Conservation (phyloP, 2,329 filamentous ascomycete species). For the Fusarium equiseti region DNA sequence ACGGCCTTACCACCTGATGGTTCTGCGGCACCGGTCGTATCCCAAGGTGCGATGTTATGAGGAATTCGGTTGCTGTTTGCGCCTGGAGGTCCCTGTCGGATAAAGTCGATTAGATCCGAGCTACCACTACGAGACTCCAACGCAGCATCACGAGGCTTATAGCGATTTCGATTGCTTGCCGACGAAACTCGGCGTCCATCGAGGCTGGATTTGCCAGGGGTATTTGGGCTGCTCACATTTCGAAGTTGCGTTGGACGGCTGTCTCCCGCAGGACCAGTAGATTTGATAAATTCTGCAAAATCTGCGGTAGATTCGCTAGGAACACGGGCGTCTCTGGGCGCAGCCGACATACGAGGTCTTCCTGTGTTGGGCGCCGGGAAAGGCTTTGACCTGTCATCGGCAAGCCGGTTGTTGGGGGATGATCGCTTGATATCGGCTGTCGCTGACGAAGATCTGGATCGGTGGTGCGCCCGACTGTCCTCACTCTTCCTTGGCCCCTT, state of each 20-base stretch:
- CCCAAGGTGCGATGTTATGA: constrained; percentile 84
- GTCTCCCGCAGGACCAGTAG: constrained; percentile 77
- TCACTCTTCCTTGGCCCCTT: constrained; percentile 62
- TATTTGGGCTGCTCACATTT: constrained; percentile 49
- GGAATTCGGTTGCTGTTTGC: constrained; percentile 75
- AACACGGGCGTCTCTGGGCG: constrained; percentile 79
- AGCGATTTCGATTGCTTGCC: constrained; percentile 62
- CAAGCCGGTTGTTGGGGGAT: constrained; percentile 33
- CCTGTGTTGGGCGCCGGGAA: constrained; percentile 36
- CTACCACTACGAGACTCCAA: constrained; percentile 74
- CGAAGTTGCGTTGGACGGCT: constrained; percentile 53
- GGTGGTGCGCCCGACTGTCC: constrained; percentile 56
- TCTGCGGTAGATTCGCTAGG: constrained; percentile 80
- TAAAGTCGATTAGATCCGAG: constrained; percentile 94
- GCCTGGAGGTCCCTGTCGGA: constrained; percentile 83
- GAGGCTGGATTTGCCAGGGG: constrained; percentile 53
- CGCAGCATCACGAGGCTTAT: constrained; percentile 79
- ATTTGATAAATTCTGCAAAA: constrained; percentile 90
- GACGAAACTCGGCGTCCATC: constrained; percentile 56
- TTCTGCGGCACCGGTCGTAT: constrained; percentile 88
- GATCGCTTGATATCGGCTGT: constrained; percentile 53
- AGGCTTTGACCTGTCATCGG: constrained; percentile 43
- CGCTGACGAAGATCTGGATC: constrained; percentile 64
- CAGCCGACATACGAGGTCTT: constrained; percentile 43
- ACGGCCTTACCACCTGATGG: constrained; percentile 63